Base-by-base conservation (phyloP, 805 yeast species). In the Kuraishia floccosa region DNA sequence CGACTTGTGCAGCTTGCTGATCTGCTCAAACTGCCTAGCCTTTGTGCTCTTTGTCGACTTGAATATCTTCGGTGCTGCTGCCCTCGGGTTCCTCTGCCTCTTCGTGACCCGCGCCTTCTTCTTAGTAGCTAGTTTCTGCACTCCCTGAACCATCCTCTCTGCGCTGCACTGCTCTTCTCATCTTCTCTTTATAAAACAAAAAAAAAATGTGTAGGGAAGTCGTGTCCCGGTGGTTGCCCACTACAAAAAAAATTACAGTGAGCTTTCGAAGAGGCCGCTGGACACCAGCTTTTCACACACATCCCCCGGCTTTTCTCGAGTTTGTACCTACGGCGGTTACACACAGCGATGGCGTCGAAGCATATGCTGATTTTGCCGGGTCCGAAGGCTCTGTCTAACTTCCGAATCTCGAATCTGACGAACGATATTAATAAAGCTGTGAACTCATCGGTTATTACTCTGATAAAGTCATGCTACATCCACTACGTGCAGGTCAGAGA, bases 331-430 rank as follows among this genome's bases (percentile, higher is more conserved):
- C n/a, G n/a, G n/a, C n/a, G n/a, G n/a, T n/a, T n/a, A n/a, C n/a
- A n/a, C n/a, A n/a, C n/a, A n/a, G n/a, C 9, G 10, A 19, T 19
- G 22, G 10, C 22, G 10, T 19, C 22, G 22, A 10, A 14, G 16
- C 13, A 39, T 14, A 46, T 69, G 61, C 51, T 68, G 43, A 58
- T 71, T 37, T 64, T 85, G 41, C 79, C 94, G 28, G 98, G 98
- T 35, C 94, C 96, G 30, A 71, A 69, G 49, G 96, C 96, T 39
- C 65, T 86, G 50, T 87, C 97, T 31, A 70, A 71, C 30, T 89
- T 89, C 57, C 73, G 97, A 60, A 76, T 86, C 41, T 69, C 75
- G 38, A 79, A 69, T 42, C 63, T 87, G 58, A 63, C 73, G 41
- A 63, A 72, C 40, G 84, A 77, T 47, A 72, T 89, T 57, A 79